Conservation (phyloP, 2,329 filamentous ascomycete species). For the Drechslerella coelobrocha region DNA sequence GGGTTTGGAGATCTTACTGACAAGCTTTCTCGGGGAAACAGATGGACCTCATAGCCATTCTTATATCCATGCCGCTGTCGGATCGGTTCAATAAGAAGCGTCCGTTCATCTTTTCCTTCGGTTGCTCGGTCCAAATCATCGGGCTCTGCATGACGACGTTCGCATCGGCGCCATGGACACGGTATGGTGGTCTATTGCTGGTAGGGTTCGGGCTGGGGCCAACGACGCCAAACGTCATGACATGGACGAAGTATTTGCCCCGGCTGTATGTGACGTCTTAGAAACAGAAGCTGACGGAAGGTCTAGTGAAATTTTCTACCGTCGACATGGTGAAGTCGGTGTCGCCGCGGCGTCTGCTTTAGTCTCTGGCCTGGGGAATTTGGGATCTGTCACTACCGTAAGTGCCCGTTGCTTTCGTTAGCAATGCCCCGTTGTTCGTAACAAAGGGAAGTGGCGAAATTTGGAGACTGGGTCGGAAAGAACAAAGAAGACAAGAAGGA, state of each 20-base stretch:
- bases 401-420: background rate
- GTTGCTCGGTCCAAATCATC: slow-evolving; percentile 78
- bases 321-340: slow-evolving; percentile 85
- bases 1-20: background rate
- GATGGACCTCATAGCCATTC: slow-evolving; percentile 88
- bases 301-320: slow-evolving; percentile 77
- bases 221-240: slow-evolving; percentile 91
- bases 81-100: slow-evolving; percentile 84
- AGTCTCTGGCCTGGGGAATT: slow-evolving; percentile 84
- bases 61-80: slow-evolving; percentile 82
- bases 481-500: background rate
- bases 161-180: slow-evolving; percentile 73
- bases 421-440: background rate
- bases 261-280: no score
- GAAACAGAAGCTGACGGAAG: background rate
- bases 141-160: slow-evolving; percentile 82
- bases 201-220: slow-evolving; percentile 89
- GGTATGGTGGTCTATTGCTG: slow-evolving; percentile 86
- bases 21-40: slow-evolving; percentile 56
- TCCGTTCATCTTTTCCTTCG: slow-evolving; percentile 79
- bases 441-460: background rate
- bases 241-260: slow-evolving; percentile 71
- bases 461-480: background rate
- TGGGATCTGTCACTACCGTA: slow-evolving; percentile 78
- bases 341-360: slow-evolving; percentile 85